Evolutionary conservation across 2,329 filamentous ascomycete species (phyloP).

Genomic region (Diaporthe nobilis): DNA sequence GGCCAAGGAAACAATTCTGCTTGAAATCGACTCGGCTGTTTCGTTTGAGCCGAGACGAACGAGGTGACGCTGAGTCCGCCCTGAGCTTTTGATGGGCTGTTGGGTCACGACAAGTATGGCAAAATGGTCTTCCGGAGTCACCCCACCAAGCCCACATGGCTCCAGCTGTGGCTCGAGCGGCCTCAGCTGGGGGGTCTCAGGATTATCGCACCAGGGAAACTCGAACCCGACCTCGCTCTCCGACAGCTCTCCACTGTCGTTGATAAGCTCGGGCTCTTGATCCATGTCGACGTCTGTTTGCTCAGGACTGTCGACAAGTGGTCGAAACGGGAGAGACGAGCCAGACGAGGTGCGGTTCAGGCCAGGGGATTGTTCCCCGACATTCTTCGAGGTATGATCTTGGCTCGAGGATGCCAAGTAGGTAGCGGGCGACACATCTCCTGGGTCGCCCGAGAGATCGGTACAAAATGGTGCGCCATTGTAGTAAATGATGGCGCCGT

Average conservation of each 20-base stretch:
- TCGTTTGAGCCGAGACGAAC: slow-evolving; percentile 45
- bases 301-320: slow-evolving; percentile 59
- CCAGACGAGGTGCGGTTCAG: slow-evolving; percentile 64
- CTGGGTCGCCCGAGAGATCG: slow-evolving; percentile 79
- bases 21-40: slow-evolving; percentile 57
- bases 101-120: slow-evolving; percentile 67
- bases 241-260: slow-evolving; percentile 50
- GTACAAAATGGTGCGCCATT: slow-evolving; percentile 85
- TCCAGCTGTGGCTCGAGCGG: slow-evolving; percentile 68
- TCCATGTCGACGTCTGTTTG: slow-evolving; percentile 46
- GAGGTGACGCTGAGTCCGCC: neutral
- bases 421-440: slow-evolving; percentile 62
- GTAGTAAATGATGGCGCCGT: slow-evolving; percentile 88
- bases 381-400: slow-evolving; percentile 49
- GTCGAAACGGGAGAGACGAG: slow-evolving; percentile 63
- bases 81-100: slow-evolving; percentile 52
- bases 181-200: slow-evolving; percentile 55
- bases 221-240: slow-evolving; percentile 59
- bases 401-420: slow-evolving; percentile 63
- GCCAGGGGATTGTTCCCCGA: slow-evolving; percentile 45
- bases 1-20: slow-evolving; percentile 58
- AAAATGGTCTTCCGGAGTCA: slow-evolving; percentile 76
- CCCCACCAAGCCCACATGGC: slow-evolving; percentile 71
- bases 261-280: slow-evolving; percentile 50
- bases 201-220: slow-evolving; percentile 61